Evolutionary conservation across 257 asterid species (phyloP), one percentile per base, ranked within the genome.

Genomic region (Jacaranda mimosifolia): DNA sequence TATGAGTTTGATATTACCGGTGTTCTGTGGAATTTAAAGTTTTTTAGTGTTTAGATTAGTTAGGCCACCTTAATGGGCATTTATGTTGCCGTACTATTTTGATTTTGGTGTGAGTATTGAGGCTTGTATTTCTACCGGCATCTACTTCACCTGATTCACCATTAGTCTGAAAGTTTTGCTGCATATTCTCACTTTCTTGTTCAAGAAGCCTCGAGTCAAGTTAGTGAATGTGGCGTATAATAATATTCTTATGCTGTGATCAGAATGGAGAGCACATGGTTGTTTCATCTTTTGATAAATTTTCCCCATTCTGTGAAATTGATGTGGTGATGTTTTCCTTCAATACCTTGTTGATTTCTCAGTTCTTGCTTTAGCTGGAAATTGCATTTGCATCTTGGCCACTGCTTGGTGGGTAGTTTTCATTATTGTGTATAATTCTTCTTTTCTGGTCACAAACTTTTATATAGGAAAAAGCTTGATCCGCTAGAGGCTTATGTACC

Each of bases 401-500:
- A 8, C 68, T 65, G 48, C 55, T 63, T 26, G 46, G 26, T 49
- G 46, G 18, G n/a, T 57, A n/a, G 10, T 7, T 74, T 46, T 64
- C 15, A 9, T 51, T 32, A 26, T 17, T 21, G 55, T 7, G 5
- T 64, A 21, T 18, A 45, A 38, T 74, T 70, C 59, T n/a, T 57
- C 53, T 67, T 14, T 58, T 52, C 56, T 18, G 65, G 56, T 68
- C 48, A 48, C 17, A 0, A 19, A 45, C 53, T 72, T 72, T 68
- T 70, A 51, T 63, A 72, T 75, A 95, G 98, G 98, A 95, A 95
- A 86, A 93, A 78, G 90, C 98, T 95, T 74, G 99, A 95, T 77
- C 99, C 99, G 1, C 85, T 95, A 4, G 99, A 91, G 80, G 79
- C 97, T 69, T 95, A 95, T 78, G 74, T 95, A 83, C 99, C 99